Evolutionary conservation across 1,284 basidiomycete species (phyloP), one percentile per base, ranked within the genome.

Genomic region (Ceratobasidium sp.): DNA sequence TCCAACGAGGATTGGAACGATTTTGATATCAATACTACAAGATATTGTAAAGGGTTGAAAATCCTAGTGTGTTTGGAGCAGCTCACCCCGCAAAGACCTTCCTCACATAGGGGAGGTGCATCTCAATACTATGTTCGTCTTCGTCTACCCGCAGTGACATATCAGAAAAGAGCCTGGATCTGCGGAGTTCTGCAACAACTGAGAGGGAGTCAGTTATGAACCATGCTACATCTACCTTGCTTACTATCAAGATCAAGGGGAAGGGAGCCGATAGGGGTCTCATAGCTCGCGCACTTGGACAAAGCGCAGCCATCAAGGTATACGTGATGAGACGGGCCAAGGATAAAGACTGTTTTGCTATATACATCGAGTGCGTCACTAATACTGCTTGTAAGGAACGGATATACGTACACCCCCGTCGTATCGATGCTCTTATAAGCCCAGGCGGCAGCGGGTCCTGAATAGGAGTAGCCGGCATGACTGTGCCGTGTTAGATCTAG

Each of bases 61-160:
- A 13, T 58, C 8, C 54, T 11, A 37, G 19, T 8, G 8, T 39
- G n/a, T 46, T 5, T 58, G 27, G 27, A 3, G 31, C 11, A 16
- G 81, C 84, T 77, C 79, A 95, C 93, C 88, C 88, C 80, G 92
- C 85, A 78, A 98, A 98, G 9, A 93, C 84, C 81, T 96, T 95
- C 68, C 93, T 88, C 46, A 99, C 86, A 81, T 97, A 98, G 2
- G 96, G 96, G 14, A 98, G 85, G 79, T 98, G 96, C 94, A 99
- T 97, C 83, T 99, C 98, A 68, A 99, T 90, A 80, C 94, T 96
- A 81, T 99, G 98, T 79, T 99, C 98, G 49, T 92, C 94, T 81
- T 97, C 94, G 80, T 99, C 98, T 1, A 89, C 89, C 0, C 83
- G 79, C 0, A 85, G 77, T 19, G 83, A 84, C 90, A 98, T 92